Evolutionary conservation across 2,329 filamentous ascomycete species (phyloP), one percentile per base, ranked within the genome.

Genomic region (Aplosporella prunicola): DNA sequence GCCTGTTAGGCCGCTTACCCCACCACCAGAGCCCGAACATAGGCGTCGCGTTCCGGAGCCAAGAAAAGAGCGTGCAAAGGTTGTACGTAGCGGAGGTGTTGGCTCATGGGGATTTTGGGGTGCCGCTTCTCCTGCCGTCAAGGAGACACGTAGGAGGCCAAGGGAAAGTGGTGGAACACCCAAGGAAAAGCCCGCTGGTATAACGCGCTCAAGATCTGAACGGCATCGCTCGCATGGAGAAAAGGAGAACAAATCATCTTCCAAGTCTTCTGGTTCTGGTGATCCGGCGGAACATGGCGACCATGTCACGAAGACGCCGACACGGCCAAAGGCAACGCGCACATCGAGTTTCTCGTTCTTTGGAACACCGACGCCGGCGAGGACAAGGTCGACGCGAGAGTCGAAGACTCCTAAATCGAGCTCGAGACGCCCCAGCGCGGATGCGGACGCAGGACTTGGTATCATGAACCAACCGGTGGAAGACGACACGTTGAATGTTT

Each of bases 41-140:
- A n/a, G n/a, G n/a, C n/a, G n/a, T n/a, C n/a, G n/a, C n/a, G 51
- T 46, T 31, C 53, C 74, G 11, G 75, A 78, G 34, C 62, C 69
- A 43, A 75, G 77, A 61, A 93, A 82, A 55, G 83, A 93, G 45
- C 80, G 86, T 10, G 66, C 81, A 18, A 85, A 80, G 52, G 75
- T 87, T 45, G 82, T 77, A 48, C 82, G 84, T 41, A 79, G 82
- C 24, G 71, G 74, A 41, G 70, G 69, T 23, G 61, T 61, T n/a
- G 58, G 78, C 14, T 89, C 81, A 20, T 91, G 86, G 85, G 80
- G 78, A 23, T 76, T 78, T 56, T 89, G 82, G 82, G 75, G 73
- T 13, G 71, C 76, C 11, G 47, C 58, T 20, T 55, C 61, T 25
- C 60, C 62, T 23, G 48, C 57, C 40, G 58, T 58, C 49, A 65